Percentiles rank a stretch among this genome's conserved stretches.
Conservation (phyloP, 441 rosid species). For the Aleurites moluccanus region DNA sequence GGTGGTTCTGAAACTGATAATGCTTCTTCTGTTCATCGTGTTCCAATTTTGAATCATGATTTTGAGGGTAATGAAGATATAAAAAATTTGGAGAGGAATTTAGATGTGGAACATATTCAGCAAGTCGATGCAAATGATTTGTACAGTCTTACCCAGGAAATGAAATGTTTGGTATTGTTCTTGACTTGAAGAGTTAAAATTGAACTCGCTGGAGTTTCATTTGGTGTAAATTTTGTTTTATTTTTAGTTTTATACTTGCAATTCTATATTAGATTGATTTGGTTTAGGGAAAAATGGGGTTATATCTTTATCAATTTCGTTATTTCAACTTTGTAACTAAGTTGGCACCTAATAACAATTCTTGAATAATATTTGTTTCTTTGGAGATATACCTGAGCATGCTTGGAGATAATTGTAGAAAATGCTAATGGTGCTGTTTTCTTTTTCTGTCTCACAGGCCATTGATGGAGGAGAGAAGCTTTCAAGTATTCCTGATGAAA, state of each 20-base stretch:
- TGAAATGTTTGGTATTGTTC: constrained; percentile 53
- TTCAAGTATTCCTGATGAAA: constrained; percentile 14
- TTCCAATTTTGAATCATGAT: constrained; percentile 26
- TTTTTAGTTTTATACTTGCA: no score
- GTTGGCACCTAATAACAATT: not conserved
- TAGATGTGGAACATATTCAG: constrained; percentile 26
- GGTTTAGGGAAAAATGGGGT: not conserved
- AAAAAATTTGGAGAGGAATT: no score
- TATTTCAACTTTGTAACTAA: not conserved
- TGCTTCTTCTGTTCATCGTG: constrained; percentile 25
- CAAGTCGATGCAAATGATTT: constrained; percentile 29
- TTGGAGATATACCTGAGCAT: not conserved
- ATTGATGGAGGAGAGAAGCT: constrained; percentile 17
- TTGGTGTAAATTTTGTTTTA: no score
- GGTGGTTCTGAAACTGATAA: constrained; percentile 42
- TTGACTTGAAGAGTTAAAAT: not conserved
- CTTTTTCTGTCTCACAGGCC: constrained; percentile 11
- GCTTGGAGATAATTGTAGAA: not conserved
- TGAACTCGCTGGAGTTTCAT: not conserved
- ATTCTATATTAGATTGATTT: not conserved
- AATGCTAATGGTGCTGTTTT: not conserved
- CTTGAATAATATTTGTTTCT: not conserved
- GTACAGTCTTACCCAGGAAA: constrained; percentile 33
- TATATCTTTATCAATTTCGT: not conserved
- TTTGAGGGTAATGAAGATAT: constrained; percentile 20